Evolutionary conservation across 306 rosid species (phyloP).

Genomic region (Dicorynia guianensis): DNA sequence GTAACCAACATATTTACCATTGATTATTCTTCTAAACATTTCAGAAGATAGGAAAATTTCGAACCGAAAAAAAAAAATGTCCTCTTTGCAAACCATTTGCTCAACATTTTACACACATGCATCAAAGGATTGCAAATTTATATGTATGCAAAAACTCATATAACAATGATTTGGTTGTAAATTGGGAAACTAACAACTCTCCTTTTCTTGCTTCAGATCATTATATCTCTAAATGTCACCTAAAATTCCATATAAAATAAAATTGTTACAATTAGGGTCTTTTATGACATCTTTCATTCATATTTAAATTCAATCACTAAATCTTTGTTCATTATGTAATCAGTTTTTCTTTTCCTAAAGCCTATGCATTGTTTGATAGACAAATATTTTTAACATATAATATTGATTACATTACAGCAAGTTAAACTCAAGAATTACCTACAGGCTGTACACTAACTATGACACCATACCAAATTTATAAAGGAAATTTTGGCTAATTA

Average conservation of each 20-base stretch:
- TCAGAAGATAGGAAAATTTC: slow-evolving; percentile 6
- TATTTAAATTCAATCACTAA: background rate
- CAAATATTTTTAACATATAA: background rate
- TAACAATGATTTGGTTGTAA: background rate
- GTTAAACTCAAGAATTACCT: slow-evolving; percentile 5
- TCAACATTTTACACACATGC: background rate
- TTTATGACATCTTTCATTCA: background rate
- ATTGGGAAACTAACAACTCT: background rate
- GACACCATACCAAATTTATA: background rate
- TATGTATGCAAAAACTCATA: background rate
- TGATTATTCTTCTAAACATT: slow-evolving; percentile 16
- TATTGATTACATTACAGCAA: slow-evolving; percentile 17
- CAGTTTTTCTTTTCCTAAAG: background rate
- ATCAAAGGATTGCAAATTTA: background rate
- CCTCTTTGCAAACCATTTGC: background rate
- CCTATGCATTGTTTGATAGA: background rate
- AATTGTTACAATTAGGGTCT: background rate
- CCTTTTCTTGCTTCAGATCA: background rate
- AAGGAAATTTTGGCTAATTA: background rate
- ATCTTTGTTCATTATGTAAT: background rate
- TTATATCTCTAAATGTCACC: background rate
- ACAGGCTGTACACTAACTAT: background rate
- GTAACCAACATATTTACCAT: slow-evolving; percentile 12
- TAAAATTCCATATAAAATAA: background rate
- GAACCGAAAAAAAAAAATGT: background rate